Evolutionary conservation across 1,284 basidiomycete genomes (phyloP), one percentile per base, ranked within the genome.

Genomic region (Boletus calvinii): DNA sequence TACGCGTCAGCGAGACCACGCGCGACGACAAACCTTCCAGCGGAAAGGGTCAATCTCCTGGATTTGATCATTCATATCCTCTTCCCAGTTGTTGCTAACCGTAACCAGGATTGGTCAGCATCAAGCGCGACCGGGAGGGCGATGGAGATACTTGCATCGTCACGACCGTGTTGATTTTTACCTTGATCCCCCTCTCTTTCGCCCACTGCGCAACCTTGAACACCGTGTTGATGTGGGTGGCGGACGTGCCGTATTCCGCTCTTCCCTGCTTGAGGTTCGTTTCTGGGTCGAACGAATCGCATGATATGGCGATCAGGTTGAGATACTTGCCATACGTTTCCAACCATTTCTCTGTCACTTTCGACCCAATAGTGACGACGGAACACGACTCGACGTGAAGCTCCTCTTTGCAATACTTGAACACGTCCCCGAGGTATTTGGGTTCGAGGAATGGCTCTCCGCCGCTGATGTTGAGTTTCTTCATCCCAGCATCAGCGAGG

Each of bases 101-200:
- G 7, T 10, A 17, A 18, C 6, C 29, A 30, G 17, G 9, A 38
- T 1, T n/a, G 2, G 3, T 61, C 38, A 48, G 24, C 6, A 1
- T 31, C 46, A n/a, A 41, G 17, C 17, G 1, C 6, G 8, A 5
- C 4, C 3, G 24, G 22, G 15, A 41, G 7, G 26, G 3, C 4
- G 10, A 24, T 2, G 17, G 5, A 35, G 4, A 34, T 31, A 31
- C 60, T 41, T 37, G 26, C 62, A 63, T 71, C 0, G 62, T 74
- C 20, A 74, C 59, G 8, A 75, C 74, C 0, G 68, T 64, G 44
- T 76, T 74, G 11, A 74, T 64, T 37, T 75, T 76, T 7, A 75
- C 61, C 39, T 62, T 69, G 50, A 75, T 72, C 0, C 68, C 68
- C 10, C 67, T 54, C 13, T 59, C 52, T 18, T 62, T 62, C 29